phyloP scores from a whole-genome alignment of 306 rosid species.

The Bauhinia variegata region DNA sequence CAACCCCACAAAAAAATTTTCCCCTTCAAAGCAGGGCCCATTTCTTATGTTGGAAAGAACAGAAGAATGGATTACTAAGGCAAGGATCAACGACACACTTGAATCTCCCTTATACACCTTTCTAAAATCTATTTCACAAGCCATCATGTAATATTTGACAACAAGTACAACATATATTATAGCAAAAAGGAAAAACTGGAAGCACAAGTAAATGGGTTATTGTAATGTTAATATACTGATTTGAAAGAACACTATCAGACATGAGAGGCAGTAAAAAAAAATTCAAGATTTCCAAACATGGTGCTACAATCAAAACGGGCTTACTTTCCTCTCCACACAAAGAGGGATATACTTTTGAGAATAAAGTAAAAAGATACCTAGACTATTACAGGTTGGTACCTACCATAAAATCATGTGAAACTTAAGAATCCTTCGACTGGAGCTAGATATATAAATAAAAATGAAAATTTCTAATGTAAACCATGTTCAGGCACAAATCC shows the following conservation, averaged over 20 bases:
- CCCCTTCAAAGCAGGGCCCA: not conserved
- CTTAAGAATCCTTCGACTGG: no score
- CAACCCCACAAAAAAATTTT: no score
- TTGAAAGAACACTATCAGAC: not conserved
- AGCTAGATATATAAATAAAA: no score
- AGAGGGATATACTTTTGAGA: not conserved
- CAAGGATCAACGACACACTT: not conserved
- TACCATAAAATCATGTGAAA: no score
- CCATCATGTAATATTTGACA: not conserved
- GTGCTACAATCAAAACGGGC: not conserved
- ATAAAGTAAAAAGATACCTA: no score
- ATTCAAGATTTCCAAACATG: not conserved
- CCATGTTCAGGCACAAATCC: no score
- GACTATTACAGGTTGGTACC: no score
- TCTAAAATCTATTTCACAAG: not conserved
- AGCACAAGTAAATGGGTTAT: not conserved
- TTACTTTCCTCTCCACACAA: no score
- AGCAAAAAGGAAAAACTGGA: no score
- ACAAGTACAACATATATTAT: not conserved
- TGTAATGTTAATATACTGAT: not conserved
- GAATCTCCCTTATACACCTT: slow-evolving; percentile 7
- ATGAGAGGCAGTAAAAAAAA: not conserved
- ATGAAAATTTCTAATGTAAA: no score
- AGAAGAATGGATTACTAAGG: not conserved
- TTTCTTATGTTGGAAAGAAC: not conserved